These are phyloP conservation scores for Shiraia bambusicola DNA, from an alignment of 2,329 filamentous ascomycete species.

Conservation along the genomic window DNA sequence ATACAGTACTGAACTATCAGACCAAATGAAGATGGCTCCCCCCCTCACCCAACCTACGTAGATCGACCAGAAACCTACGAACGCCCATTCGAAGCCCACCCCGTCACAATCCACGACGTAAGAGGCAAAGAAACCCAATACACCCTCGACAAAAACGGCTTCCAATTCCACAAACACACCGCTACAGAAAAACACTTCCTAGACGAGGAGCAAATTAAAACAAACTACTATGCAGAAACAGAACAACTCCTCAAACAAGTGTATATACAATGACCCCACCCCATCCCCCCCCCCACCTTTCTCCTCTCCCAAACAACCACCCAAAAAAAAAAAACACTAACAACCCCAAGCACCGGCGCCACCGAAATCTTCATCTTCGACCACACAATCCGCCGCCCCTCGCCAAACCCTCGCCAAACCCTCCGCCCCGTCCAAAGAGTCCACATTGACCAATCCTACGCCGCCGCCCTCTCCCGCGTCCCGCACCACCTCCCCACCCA, in stretches of 20 bases:
- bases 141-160: constrained; percentile 46
- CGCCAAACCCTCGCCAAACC: no score
- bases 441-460: constrained; percentile 61
- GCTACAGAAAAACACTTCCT: constrained; percentile 40
- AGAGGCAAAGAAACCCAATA: constrained; percentile 48
- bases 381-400: constrained; percentile 60
- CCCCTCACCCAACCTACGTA: constrained; percentile 30
- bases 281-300: no score
- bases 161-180: constrained; percentile 35
- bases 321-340: constrained; percentile 3
- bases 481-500: constrained; percentile 35
- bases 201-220: constrained; percentile 40
- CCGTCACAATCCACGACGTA: constrained; percentile 47
- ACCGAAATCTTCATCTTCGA: constrained; percentile 62
- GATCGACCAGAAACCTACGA: constrained; percentile 39
- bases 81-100: constrained; percentile 29
- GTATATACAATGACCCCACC: no score
- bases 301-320: no score
- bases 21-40: constrained; percentile 34
- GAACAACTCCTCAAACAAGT: constrained; percentile 42
- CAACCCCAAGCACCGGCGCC: constrained; percentile 54
- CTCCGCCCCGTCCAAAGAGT: constrained; percentile 55
- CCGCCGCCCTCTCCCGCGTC: constrained; percentile 28
- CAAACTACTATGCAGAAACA: constrained; percentile 38
- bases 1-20: constrained; percentile 32